phyloP scores from a whole-genome alignment of 208 protist genomes.

The Acanthamoeba healyi region DNA sequence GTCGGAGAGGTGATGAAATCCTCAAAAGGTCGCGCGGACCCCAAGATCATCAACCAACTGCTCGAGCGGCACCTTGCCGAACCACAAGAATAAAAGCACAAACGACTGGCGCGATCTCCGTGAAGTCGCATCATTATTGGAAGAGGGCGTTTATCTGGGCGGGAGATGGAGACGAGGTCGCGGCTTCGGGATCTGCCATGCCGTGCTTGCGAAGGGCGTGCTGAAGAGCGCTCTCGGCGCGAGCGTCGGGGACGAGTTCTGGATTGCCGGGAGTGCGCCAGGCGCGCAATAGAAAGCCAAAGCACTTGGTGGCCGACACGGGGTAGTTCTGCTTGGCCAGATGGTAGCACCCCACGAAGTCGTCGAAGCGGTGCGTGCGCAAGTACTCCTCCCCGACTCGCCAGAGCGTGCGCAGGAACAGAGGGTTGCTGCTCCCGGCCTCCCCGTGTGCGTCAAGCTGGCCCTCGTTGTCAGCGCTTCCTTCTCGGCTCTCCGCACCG shows the following conservation, averaged over 20 bases:
- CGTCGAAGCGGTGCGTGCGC: not conserved
- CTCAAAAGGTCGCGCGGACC: conserved; percentile 8
- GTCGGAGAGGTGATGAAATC: conserved; percentile 21
- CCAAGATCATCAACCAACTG: conserved; percentile 29
- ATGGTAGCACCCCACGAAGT: conserved; percentile 18
- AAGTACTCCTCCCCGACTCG: not conserved
- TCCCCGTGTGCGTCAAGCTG: not conserved
- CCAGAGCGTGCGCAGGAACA: not conserved
- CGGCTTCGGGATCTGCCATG: not conserved
- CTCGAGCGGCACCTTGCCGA: not conserved
- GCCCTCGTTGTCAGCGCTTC: not conserved
- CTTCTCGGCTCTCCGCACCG: not conserved
- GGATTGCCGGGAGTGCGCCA: not conserved
- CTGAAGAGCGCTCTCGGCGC: not conserved
- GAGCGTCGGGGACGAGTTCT: not conserved
- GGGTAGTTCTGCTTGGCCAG: not conserved
- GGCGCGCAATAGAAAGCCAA: not conserved
- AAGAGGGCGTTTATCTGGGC: not conserved
- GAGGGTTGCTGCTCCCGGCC: not conserved
- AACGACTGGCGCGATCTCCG: too few species aligned
- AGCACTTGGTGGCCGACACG: not conserved
- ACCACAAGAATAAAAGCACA: not conserved
- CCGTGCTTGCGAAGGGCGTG: not conserved
- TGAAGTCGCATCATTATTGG: not conserved
- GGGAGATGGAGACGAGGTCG: not conserved